A percentile compares a stretch with the other conserved stretches of the same genome.
phyloP scores from a whole-genome alignment of 345 rosid species.

The Orychophragmus violaceus region DNA sequence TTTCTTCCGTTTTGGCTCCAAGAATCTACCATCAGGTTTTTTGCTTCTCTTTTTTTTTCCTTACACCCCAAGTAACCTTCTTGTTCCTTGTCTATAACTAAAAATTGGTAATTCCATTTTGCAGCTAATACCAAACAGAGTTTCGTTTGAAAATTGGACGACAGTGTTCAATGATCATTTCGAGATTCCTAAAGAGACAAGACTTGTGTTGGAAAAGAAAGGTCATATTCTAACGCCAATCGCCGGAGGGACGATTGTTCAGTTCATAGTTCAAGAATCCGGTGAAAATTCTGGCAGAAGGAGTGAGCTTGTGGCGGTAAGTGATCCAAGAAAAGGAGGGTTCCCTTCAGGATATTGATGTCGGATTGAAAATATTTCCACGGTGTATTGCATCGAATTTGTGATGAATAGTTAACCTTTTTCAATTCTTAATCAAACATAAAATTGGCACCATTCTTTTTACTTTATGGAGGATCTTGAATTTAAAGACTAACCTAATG shows the following conservation, averaged over 20 bases:
- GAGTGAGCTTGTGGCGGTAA: constrained; percentile 42
- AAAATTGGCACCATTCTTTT: too few relatives aligned
- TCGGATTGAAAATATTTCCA: not conserved
- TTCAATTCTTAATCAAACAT: too few relatives aligned
- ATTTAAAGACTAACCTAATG: too few relatives aligned
- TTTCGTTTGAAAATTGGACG: constrained; percentile 55
- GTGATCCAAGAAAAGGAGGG: constrained; percentile 71
- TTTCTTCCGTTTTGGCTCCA: constrained; percentile 51
- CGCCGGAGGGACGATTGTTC: constrained; percentile 43
- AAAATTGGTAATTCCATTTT: not conserved
- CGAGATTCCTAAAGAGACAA: constrained; percentile 34
- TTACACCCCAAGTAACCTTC: not conserved
- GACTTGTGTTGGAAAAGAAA: constrained; percentile 35
- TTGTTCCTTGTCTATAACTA: not conserved
- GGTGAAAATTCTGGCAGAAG: constrained; percentile 1
- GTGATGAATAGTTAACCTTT: not conserved
- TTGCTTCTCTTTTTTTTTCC: not conserved
- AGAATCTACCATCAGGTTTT: constrained; percentile 58
- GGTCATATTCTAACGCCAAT: constrained; percentile 43
- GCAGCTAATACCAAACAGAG: constrained; percentile 47
- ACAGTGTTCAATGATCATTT: constrained; percentile 38
- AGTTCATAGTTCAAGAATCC: constrained; percentile 40
- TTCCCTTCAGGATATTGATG: constrained; percentile 48
- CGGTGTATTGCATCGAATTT: not conserved
- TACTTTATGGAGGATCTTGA: too few relatives aligned